Evolutionary conservation across 495 filamentous ascomycete species (phyloP), one percentile per base, ranked within the genome.

Genomic region (Melanomma pulvis-pyrius): DNA sequence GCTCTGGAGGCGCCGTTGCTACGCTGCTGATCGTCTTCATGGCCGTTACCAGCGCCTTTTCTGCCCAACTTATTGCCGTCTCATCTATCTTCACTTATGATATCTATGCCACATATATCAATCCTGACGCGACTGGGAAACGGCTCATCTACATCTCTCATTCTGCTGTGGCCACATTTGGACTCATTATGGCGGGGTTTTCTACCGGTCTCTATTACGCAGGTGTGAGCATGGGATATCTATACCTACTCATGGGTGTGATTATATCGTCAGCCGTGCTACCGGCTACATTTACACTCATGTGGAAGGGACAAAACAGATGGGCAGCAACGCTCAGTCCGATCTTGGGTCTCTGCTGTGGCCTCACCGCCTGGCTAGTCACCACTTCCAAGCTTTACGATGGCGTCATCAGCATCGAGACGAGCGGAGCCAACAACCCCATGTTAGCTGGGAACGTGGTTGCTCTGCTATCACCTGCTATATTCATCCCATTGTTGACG

Each of bases 81-180:
- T 93, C 90, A 22, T 92, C 89, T 28, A 96, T 98, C 77, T 89
- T 88, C 78, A 97, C 93, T 41, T 98, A 97, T 72, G 93, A 98
- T 74, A 85, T 97, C 34, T 86, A 82, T 69, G 81, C 84, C 67
- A 84, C 82, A 19, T 85, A 86, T 69, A 68, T 84, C 72, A 84
- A 86, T 59, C 86, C 85, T 13, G 32, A 65, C 9, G 86, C 80
- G 7, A 77, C 70, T 44, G 92, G 93, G 34, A 88, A 86, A 76
- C 85, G 81, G 30, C 85, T 98, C 5, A 96, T 98, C 54, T 92
- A 89, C 78, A 90, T 93, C 80, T 90, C 88, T 26, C 93, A 98
- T 73, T 71, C 82, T 54, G 84, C 87, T 65, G 92, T 94, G 58
- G 74, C 92, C 25, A 79, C 80, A 12, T 98, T 92, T 72, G 90